Conservation (phyloP, 305 asterid genomes). For the Rubia peregrina region DNA sequence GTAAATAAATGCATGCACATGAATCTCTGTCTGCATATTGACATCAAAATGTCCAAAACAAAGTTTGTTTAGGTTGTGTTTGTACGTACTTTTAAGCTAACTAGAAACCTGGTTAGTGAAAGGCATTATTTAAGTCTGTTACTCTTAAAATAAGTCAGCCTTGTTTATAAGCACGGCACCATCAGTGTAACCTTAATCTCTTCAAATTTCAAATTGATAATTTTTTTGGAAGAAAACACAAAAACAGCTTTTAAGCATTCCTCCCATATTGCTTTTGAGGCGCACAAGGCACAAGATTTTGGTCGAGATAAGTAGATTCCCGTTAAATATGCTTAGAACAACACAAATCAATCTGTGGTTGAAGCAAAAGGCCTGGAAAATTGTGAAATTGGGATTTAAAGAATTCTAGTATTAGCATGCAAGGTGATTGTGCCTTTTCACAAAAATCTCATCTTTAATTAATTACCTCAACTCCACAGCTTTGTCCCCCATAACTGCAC, state of each 20-base stretch:
- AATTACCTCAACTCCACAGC: conserved; percentile 7
- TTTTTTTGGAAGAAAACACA: too few relatives aligned
- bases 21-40: conserved; percentile 22
- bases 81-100: too few relatives aligned
- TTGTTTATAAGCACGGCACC: too few relatives aligned
- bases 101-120: too few relatives aligned
- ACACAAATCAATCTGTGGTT: not conserved
- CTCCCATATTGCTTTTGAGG: not conserved
- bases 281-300: not conserved
- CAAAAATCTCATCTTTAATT: too few relatives aligned
- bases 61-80: not conserved
- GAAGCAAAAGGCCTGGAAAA: not conserved
- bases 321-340: not conserved
- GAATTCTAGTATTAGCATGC: conserved; percentile 14
- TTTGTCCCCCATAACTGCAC: conserved; percentile 5
- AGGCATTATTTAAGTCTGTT: too few relatives aligned
- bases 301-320: not conserved
- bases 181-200: too few relatives aligned
- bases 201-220: not conserved
- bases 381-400: conserved; percentile 9
- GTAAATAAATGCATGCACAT: conserved; percentile 12
- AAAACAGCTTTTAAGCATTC: too few relatives aligned
- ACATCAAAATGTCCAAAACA: not conserved
- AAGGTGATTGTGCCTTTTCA: conserved; percentile 11
- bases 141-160: too few relatives aligned